Evolutionary conservation across 176 grass and related monocot species (phyloP).

Genomic region (Musa troglodytarum): DNA sequence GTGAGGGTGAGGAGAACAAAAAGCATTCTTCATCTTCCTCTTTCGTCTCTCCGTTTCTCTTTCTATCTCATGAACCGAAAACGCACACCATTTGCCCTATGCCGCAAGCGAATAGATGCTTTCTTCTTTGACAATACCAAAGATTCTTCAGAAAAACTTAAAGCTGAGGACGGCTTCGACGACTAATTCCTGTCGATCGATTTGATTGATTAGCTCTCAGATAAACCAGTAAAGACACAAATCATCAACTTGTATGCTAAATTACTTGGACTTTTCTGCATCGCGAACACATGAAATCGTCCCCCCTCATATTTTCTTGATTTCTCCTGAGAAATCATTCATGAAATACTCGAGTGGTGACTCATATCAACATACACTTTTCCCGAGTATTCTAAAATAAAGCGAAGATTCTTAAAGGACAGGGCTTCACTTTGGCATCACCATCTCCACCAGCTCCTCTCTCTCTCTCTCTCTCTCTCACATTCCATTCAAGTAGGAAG

Average conservation of each 20-base stretch:
- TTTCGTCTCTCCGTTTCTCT: not conserved
- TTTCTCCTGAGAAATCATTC: too few relatives aligned
- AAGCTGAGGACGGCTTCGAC: not conserved
- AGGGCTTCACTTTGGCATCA: not conserved
- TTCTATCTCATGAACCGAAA: not conserved
- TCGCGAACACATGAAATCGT: too few relatives aligned
- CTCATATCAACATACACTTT: too few relatives aligned
- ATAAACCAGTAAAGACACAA: too few relatives aligned
- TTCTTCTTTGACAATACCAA: conserved; percentile 5
- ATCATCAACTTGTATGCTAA: too few relatives aligned
- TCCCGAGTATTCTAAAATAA: not conserved
- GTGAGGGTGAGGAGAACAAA: not conserved
- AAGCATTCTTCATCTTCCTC: not conserved
- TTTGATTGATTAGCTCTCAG: too few relatives aligned
- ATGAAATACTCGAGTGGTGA: too few relatives aligned
- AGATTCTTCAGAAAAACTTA: not conserved
- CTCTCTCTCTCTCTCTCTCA: not conserved
- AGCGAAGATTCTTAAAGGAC: not conserved
- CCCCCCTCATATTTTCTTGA: too few relatives aligned
- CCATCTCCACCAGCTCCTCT: not conserved
- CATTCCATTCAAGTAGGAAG: too few relatives aligned
- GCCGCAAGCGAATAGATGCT: conserved; percentile 4
- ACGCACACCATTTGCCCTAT: not conserved
- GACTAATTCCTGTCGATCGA: not conserved
- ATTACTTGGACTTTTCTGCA: too few relatives aligned